Evolutionary conservation across 2,329 filamentous ascomycete genomes (phyloP), one percentile per base, ranked within the genome.

Genomic region (Colletotrichum sojae): DNA sequence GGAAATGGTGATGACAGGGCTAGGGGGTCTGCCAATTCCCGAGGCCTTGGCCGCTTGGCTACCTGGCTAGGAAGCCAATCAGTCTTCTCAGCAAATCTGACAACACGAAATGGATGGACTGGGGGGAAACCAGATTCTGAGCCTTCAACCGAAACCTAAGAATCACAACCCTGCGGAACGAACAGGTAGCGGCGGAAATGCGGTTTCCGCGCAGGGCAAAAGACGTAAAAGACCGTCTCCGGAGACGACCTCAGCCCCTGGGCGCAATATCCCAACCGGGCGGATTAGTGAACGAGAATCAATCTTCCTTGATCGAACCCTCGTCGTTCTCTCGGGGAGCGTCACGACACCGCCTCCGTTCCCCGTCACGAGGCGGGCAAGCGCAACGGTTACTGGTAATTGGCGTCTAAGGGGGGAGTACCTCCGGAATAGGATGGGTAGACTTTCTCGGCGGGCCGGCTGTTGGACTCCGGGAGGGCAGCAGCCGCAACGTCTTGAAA

Each of bases 401-500:
- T 45, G 31, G 15, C 25, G 56, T 10, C 16, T 43, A 36, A 36
- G 9, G 8, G 31, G 10, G 10, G 10, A 36, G 31, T 10, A 36
- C 2, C 8, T 10, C 31, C 31, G 31, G 31, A 36, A 9, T 4
- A 36, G 31, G 31, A 36, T 36, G 3, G 31, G 9, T 9, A 36
- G 31, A 10, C 31, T 9, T 36, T 36, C 31, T 36, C 31, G 31
- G 10, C 8, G 31, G 31, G 8, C 10, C 31, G 8, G 31, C 6
- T 36, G 31, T 9, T 36, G 31, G 31, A 36, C 31, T 10, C 31
- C 8, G 31, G 31, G 2, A 36, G 9, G 10, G 56, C 48, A 40
- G 27, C 65, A 40, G 59, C 49, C 54, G 25, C 22, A 20, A 20
- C 54, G 54, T 45, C 39, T 22, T 39, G 54, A 57, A 57, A 57